Evolutionary conservation across 2,329 filamentous ascomycete genomes (phyloP).

Genomic region (Camptophora hylomeconis): DNA sequence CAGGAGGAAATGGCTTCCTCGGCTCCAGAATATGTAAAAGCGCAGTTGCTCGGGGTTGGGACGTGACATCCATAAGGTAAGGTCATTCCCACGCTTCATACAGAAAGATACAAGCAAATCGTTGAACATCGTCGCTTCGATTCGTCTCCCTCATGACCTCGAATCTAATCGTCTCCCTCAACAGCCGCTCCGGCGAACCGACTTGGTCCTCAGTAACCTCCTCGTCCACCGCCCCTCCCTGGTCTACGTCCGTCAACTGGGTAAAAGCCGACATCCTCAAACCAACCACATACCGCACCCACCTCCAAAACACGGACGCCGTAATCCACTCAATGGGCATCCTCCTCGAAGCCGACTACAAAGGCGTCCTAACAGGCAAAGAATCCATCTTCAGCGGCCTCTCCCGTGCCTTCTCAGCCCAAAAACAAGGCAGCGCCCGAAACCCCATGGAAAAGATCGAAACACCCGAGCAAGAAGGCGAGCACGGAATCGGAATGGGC

Average conservation of each 20-base stretch:
- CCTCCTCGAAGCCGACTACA: constrained; percentile 94
- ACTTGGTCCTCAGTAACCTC: constrained; percentile 71
- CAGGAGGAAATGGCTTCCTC: constrained; percentile 86
- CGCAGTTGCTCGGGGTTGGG: constrained; percentile 74
- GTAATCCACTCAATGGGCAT: constrained; percentile 96
- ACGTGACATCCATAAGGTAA: constrained; percentile 85
- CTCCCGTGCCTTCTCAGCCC: constrained; percentile 60
- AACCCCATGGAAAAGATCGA: constrained; percentile 59
- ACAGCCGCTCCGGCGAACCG: constrained; percentile 78
- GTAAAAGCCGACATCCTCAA: constrained; percentile 76
- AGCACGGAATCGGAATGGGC: constrained; percentile 45
- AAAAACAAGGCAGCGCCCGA: constrained; percentile 44
- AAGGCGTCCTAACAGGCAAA: constrained; percentile 70
- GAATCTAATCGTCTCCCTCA: constrained; percentile 7
- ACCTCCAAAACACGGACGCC: constrained; percentile 64
- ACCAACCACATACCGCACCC: constrained; percentile 62
- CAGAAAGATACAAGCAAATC: not conserved
- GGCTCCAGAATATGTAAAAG: constrained; percentile 78
- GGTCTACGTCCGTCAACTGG: constrained; percentile 77
- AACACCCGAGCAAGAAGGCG: constrained; percentile 2
- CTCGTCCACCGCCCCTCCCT: constrained; percentile 56
- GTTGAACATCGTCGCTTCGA: not conserved
- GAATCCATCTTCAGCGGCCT: constrained; percentile 73
- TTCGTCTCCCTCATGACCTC: not conserved
- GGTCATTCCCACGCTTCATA: constrained; percentile 11